Base-by-base conservation (phyloP, 1,284 basidiomycete species). In the Fomitopsis palustris region DNA sequence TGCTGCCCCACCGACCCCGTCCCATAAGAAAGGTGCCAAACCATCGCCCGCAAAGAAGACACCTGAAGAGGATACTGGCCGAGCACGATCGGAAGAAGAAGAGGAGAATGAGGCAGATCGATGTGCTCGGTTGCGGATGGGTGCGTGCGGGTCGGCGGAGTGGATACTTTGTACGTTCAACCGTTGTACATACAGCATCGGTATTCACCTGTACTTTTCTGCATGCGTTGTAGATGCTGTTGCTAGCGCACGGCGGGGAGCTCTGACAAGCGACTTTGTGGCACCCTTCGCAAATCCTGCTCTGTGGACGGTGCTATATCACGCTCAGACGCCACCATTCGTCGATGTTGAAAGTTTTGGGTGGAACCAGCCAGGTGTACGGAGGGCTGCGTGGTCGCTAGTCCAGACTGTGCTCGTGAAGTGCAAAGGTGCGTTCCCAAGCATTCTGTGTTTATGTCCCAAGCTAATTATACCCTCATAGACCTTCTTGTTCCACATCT, bases 101-200 rank as follows among this genome's bases (percentile, higher is more conserved):
- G 87, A 89, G 56, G 90, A 92, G 71, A 81, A 72, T 37, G 84
- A 86, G 41, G 72, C 75, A 29, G 93, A 95, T 68, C 76, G 88
- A 45, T 82, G 80, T 62, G 90, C 88, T 0, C 78, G 93, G 55
- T 71, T 95, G 61, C 79, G 92, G 38, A 81, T 90, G 9, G 83
- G 85, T 16, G 92, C 87, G 0, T 76, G 96, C 14, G 86, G 90
- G 2, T 85, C 87, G 6, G 69, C 92, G 7, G 77, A 78, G 58
- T 91, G 86, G 83, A 69, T 87, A 5, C 59, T 90, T 61, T 83
- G 88, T 90, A 72, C 47, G 79, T 70, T 69, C 42, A 8, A 6
- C 56, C 31, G 55, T 54, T 51, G 54, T 63, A 59, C 54, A 55
- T 61, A 27, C 58, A 60, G 31, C 45, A 47, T 37, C 53, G 53